A percentile compares a stretch with the other conserved stretches of the same genome.
phyloP scores from a whole-genome alignment of 495 filamentous ascomycete species.

The Corynascus novoguineensis region DNA sequence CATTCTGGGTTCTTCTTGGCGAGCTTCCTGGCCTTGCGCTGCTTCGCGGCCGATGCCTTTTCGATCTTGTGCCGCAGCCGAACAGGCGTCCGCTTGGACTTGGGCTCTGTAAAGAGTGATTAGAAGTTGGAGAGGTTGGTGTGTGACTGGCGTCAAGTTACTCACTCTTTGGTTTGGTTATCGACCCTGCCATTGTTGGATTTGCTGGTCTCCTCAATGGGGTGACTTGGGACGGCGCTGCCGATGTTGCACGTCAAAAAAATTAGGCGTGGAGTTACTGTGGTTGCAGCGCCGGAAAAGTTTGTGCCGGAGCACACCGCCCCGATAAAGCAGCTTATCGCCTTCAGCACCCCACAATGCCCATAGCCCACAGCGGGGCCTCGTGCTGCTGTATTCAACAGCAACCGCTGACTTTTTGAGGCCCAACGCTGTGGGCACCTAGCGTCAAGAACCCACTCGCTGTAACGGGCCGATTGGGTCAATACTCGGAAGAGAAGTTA shows the following conservation, averaged over 20 bases:
- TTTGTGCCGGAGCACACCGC: constrained; percentile 40
- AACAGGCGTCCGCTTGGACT: constrained; percentile 85
- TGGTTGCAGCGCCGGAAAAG: constrained; percentile 17
- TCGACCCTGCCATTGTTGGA: constrained; percentile 41
- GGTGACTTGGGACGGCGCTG: background rate
- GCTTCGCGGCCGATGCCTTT: constrained; percentile 85
- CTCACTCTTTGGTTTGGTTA: constrained; percentile 51
- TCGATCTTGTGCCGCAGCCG: constrained; percentile 93
- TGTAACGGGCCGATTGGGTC: constrained; percentile 7
- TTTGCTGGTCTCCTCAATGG: background rate
- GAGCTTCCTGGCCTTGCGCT: constrained; percentile 77
- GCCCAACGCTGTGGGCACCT: background rate
- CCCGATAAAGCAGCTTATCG: constrained; percentile 27
- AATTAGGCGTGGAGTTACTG: too few species aligned
- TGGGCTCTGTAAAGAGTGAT: constrained; percentile 60
- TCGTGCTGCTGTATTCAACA: background rate
- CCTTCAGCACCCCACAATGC: constrained; percentile 10
- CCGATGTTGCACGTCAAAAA: constrained; percentile 20
- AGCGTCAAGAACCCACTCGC: background rate
- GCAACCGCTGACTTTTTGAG: background rate
- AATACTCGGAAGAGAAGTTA: background rate
- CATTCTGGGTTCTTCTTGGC: constrained; percentile 97
- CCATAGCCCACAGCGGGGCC: constrained; percentile 3
- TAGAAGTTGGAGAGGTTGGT: background rate
- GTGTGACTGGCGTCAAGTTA: background rate